Base-by-base conservation (phyloP, 306 rosid species). In the Rosa chinensis region DNA sequence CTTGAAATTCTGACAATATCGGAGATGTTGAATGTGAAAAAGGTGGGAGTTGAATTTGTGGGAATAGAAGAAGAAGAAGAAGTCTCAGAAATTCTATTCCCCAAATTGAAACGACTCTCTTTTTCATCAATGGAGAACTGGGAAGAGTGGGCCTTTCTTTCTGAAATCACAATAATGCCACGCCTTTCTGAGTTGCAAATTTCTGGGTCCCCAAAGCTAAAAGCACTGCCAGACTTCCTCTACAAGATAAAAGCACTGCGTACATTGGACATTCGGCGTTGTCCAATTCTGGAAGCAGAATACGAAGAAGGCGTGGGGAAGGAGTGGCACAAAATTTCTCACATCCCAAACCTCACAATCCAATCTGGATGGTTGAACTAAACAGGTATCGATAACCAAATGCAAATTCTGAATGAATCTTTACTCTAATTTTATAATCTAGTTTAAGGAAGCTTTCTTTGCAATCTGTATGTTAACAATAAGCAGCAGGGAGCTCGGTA, bases 41-140 rank as follows among this genome's bases (percentile, higher is more conserved):
- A 23, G 72, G 72, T 76, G 43, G 79, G 72, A 1, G 4, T 8
- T 23, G 79, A 76, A 6, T 76, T 76, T 66, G 17, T 45, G 45
- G 79, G 79, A 45, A 25, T 76, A 56, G 35, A 25, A 3, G 75
- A 48, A 23, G 53, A 49, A 23, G 50, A 7, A 47, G 5, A 2
- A 47, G 9, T 0, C 8, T 1, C 18, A 13, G 5, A 16, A 49
- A 11, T 49, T 14, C 17, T 49, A 12, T 49, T 49, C 23, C 59
- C 42, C 42, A 39, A 39, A 39, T 39, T 39, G 42, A 39, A 39
- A 39, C 42, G 42, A 3, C 42, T 39, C 5, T 39, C 42, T 39
- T 39, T 39, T 39, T 39, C 42, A 39, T 39, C 28, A 1, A 25
- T 25, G 28, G 28, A 25, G 28, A 25, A 25, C 28, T 25, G 28